Evolutionary conservation across 108 stramenopile species (phyloP), one percentile per base, ranked within the genome.

Genomic region (Nitzschia sp.): DNA sequence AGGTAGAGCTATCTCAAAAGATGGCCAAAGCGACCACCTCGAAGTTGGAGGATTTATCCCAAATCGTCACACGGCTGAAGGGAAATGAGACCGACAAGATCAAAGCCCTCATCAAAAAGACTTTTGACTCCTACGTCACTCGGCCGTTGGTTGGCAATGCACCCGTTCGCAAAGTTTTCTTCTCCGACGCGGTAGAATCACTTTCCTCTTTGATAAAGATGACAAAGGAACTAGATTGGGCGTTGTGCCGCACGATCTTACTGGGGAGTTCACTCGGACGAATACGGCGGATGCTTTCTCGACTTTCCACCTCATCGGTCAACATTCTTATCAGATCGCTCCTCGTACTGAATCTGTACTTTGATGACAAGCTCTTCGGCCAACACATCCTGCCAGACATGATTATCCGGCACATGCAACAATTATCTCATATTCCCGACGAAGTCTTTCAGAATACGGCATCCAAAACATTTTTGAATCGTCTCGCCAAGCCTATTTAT

Each of bases 331-430:
- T 53, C 19, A 69, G 89, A 36, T 93, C 92, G 2, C 77, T 93
- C 23, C 46, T 93, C 35, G 80, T 93, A 9, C 63, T 90, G 38
- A 90, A 90, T 77, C 73, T 93, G 28, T 93, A 89, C 71, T 93
- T 93, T 69, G 88, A 90, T 63, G 87, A 93, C 25, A 75, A 73
- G 48, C 50, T 93, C 0, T 77, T 93, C 17, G 92, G 92, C 3
- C 86, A 87, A 59, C 68, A 87, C 72, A 62, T 67, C 9, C 61
- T 93, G 23, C 33, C 58, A 29, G 63, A 68, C n/a, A 45, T 80
- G 63, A 85, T 90, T 27, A 76, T 72, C 50, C 58, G 72, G 46
- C 52, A 89, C 50, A 85, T 93, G 78, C 76, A 68, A 47, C 85
- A 87, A 55, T 47, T 70, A n/a, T 63, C 73, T 1, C 79, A 66